Conservation (phyloP, 2,329 filamentous ascomycete genomes). For the Byssochlamys sp. region DNA sequence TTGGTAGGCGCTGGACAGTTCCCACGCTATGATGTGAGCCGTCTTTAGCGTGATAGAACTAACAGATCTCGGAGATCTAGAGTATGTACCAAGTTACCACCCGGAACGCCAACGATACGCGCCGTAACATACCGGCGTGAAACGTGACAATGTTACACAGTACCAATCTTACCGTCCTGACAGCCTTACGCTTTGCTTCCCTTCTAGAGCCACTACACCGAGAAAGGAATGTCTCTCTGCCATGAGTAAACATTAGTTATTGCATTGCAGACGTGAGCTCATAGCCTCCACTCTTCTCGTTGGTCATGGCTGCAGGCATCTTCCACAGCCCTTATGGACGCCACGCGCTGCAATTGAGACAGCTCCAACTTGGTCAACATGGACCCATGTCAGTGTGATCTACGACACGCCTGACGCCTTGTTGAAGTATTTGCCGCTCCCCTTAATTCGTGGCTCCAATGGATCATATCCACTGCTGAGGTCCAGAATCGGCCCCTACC, state of each 20-base stretch:
- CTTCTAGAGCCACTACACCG: neutral
- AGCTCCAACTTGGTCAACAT: neutral
- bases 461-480: neutral
- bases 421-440: neutral
- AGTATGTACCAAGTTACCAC: neutral
- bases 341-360: neutral
- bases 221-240: neutral
- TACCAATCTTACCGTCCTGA: neutral
- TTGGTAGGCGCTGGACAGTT: neutral
- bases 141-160: neutral
- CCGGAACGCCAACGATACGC: neutral
- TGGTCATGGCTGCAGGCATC: neutral
- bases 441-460: neutral
- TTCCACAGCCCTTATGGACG: neutral
- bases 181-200: neutral
- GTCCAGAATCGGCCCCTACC: neutral
- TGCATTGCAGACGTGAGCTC: neutral
- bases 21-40: neutral
- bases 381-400: neutral
- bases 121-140: neutral
- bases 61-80: neutral
- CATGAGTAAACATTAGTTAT: neutral
- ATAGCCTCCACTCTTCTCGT: neutral
- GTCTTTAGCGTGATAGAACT: neutral
- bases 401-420: neutral